Percentiles rank a stretch among this genome's conserved stretches.
These are phyloP conservation scores for Rhodotorula sp. DNA, from an alignment of 1,284 basidiomycete genomes.

Conservation along the genomic window DNA sequence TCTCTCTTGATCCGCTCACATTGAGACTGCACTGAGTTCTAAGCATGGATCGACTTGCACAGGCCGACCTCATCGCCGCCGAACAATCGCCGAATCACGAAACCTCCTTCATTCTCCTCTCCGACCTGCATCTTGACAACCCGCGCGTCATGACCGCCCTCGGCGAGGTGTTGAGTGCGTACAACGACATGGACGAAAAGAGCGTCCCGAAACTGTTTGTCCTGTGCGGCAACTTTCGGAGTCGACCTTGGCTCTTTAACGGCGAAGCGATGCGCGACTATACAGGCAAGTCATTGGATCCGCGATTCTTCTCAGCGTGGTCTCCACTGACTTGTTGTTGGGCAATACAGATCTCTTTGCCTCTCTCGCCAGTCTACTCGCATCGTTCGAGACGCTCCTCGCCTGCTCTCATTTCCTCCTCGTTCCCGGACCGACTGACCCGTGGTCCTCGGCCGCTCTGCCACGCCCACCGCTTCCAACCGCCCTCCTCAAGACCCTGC, in stretches of 20 bases:
- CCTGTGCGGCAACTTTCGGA: slow-evolving; percentile 92
- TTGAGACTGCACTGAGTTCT: no score
- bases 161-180: slow-evolving; percentile 82
- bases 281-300: slow-evolving; percentile 60
- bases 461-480: slow-evolving; percentile 77
- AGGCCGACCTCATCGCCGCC: slow-evolving; percentile 39
- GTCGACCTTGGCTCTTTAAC: slow-evolving; percentile 52
- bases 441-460: slow-evolving; percentile 63
- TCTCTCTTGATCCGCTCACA: no score
- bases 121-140: slow-evolving; percentile 92
- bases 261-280: slow-evolving; percentile 55
- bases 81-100: slow-evolving; percentile 45
- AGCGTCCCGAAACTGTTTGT: slow-evolving; percentile 78
- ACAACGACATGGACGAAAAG: slow-evolving; percentile 68
- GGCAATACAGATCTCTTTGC: slow-evolving; percentile 51
- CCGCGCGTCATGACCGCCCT: slow-evolving; percentile 76
- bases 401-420: slow-evolving; percentile 84
- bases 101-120: slow-evolving; percentile 85
- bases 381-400: slow-evolving; percentile 72
- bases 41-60: no score
- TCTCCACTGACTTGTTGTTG: not conserved
- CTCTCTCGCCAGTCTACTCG: slow-evolving; percentile 76
- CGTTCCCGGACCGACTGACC: slow-evolving; percentile 88
- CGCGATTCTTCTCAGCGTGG: not conserved
- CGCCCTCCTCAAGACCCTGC: slow-evolving; percentile 66